A percentile compares a stretch with the other conserved stretches of the same genome.
These are phyloP conservation scores for Jaminaea rosea DNA, from an alignment of 1,284 basidiomycete genomes.

Conservation along the genomic window DNA sequence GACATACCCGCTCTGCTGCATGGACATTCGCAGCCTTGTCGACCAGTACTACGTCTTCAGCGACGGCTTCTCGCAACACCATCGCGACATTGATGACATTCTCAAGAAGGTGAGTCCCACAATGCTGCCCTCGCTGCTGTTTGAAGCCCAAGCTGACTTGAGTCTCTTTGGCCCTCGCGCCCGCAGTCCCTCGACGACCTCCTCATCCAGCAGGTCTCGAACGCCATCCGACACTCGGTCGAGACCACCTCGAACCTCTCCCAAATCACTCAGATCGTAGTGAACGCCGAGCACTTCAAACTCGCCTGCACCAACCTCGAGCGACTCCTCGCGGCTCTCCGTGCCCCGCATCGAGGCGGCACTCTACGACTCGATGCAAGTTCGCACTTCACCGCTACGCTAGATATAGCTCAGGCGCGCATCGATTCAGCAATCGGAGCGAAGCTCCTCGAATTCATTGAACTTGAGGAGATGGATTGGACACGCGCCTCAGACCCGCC, in stretches of 20 bases:
- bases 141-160: background rate
- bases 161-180: background rate
- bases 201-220: slow-evolving; percentile 69
- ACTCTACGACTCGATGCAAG: slow-evolving; percentile 63
- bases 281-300: slow-evolving; percentile 87
- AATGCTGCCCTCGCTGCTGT: background rate
- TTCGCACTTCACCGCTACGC: slow-evolving; percentile 61
- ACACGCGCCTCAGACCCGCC: slow-evolving; percentile 44
- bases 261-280: slow-evolving; percentile 86
- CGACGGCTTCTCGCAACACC: slow-evolving; percentile 83
- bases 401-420: slow-evolving; percentile 63
- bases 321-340: slow-evolving; percentile 62
- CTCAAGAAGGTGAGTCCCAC: slow-evolving; percentile 63
- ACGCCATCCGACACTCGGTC: slow-evolving; percentile 65
- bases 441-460: slow-evolving; percentile 95
- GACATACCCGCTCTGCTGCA: slow-evolving; percentile 87
- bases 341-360: slow-evolving; percentile 71
- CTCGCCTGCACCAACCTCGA: slow-evolving; percentile 77
- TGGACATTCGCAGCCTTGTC: slow-evolving; percentile 87
- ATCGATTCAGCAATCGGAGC: slow-evolving; percentile 75
- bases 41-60: slow-evolving; percentile 95
- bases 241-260: slow-evolving; percentile 65
- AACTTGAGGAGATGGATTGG: slow-evolving; percentile 89
- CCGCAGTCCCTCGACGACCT: slow-evolving; percentile 74
- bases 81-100: slow-evolving; percentile 83